phyloP scores from a whole-genome alignment of 768 basidiomycete genomes.

The Podaxis mareebaensis region DNA sequence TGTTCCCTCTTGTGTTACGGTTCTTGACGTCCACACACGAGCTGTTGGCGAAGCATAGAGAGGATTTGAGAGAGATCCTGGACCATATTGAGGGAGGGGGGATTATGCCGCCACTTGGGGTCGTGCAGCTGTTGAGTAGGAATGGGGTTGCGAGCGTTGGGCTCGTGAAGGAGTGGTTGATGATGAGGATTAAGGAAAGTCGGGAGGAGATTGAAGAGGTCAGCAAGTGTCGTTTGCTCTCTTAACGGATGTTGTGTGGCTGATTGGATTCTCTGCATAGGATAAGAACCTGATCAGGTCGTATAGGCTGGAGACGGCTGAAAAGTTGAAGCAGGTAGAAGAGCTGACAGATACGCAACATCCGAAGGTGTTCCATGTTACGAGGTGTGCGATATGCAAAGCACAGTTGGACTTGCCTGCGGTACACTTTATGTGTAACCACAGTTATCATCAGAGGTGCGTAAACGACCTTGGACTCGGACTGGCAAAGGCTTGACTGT shows the following conservation, averaged over 20 bases:
- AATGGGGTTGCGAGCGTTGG: slow-evolving; percentile 92
- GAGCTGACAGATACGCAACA: slow-evolving; percentile 77
- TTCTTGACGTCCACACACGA: slow-evolving; percentile 85
- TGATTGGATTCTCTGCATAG: slow-evolving; percentile 38
- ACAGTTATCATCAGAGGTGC: slow-evolving; percentile 94
- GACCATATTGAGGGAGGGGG: slow-evolving; percentile 77
- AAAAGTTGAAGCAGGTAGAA: slow-evolving; percentile 78
- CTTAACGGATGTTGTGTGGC: neutral
- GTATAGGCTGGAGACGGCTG: slow-evolving; percentile 81
- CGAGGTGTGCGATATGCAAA: slow-evolving; percentile 86
- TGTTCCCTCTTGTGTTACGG: slow-evolving; percentile 86
- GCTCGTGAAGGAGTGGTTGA: slow-evolving; percentile 88
- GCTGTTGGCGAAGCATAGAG: slow-evolving; percentile 67
- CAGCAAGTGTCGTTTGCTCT: slow-evolving; percentile 28
- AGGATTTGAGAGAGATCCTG: slow-evolving; percentile 71
- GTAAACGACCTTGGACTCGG: slow-evolving; percentile 10
- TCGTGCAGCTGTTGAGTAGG: slow-evolving; percentile 85
- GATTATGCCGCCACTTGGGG: slow-evolving; percentile 87
- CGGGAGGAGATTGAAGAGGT: slow-evolving; percentile 81
- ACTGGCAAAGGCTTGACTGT: neutral
- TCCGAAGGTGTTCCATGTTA: slow-evolving; percentile 92
- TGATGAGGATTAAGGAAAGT: slow-evolving; percentile 72
- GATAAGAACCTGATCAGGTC: slow-evolving; percentile 87
- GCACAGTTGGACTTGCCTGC: slow-evolving; percentile 91
- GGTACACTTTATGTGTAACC: slow-evolving; percentile 97